phyloP scores from a whole-genome alignment of 257 asterid species.

The Forsythia suspensa region DNA sequence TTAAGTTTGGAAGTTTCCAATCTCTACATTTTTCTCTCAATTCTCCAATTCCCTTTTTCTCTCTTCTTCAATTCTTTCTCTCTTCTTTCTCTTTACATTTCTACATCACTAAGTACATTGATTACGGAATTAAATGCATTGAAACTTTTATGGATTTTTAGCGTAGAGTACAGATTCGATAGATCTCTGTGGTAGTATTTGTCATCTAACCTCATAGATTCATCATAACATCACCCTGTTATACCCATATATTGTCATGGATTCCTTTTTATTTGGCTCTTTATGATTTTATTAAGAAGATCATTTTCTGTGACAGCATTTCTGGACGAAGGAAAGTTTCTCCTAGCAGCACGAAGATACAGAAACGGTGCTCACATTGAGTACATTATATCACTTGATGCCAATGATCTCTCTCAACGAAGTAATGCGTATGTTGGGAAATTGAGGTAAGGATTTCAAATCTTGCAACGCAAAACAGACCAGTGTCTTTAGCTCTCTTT shows the following conservation, averaged over 20 bases:
- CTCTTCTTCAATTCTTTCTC: not conserved
- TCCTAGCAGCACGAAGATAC: constrained; percentile 81
- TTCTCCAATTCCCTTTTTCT: not conserved
- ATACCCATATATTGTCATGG: not conserved
- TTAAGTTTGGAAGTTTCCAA: not conserved
- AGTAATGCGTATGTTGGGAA: constrained; percentile 94
- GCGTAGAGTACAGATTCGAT: not conserved
- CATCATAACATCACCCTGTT: constrained; percentile 2
- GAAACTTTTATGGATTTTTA: not conserved
- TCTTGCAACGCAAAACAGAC: constrained; percentile 12
- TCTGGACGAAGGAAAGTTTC: constrained; percentile 84
- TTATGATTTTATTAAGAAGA: constrained; percentile 13
- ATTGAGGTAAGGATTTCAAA: constrained; percentile 56
- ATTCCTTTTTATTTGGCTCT: not conserved
- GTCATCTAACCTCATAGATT: not conserved
- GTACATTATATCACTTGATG: constrained; percentile 81
- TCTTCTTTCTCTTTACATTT: not conserved
- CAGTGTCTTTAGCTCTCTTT: not conserved
- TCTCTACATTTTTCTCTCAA: not conserved
- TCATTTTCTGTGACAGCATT: constrained; percentile 54
- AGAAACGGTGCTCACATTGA: constrained; percentile 81
- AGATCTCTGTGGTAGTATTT: not conserved
- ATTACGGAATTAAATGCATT: constrained; percentile 12
- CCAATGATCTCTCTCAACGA: constrained; percentile 80
- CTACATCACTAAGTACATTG: not conserved